Evolutionary conservation across 306 rosid genomes (phyloP).

Genomic region (Prunus campanulata): DNA sequence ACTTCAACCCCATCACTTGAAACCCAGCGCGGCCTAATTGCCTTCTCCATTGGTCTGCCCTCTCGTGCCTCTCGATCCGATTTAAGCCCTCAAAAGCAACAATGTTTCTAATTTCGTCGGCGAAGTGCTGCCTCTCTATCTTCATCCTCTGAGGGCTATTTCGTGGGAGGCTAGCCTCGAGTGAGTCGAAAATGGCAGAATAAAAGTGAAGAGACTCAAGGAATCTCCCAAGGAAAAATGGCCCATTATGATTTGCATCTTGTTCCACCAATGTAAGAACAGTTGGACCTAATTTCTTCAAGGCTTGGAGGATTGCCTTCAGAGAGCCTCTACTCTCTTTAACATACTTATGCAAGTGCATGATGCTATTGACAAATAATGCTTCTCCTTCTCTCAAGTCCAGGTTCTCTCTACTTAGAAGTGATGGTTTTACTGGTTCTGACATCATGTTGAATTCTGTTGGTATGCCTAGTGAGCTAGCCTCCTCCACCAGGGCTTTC

Average conservation of each 20-base stretch:
- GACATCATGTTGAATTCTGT: constrained; percentile 42
- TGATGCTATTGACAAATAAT: constrained; percentile 53
- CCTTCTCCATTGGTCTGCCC: constrained; percentile 73
- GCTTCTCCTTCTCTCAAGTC: constrained; percentile 64
- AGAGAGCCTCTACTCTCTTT: constrained; percentile 69
- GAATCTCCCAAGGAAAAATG: constrained; percentile 80
- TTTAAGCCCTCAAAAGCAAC: constrained; percentile 56
- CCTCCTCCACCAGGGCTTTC: constrained; percentile 53
- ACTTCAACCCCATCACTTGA: constrained; percentile 63
- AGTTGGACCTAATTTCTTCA: constrained; percentile 57
- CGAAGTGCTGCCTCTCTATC: constrained; percentile 57
- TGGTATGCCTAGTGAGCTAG: constrained; percentile 50
- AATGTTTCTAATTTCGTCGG: constrained; percentile 53
- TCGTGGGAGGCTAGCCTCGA: constrained; percentile 58
- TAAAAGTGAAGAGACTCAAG: constrained; percentile 73
- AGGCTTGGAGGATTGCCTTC: constrained; percentile 61
- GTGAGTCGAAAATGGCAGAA: constrained; percentile 77
- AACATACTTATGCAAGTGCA: constrained; percentile 60
- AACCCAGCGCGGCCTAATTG: constrained; percentile 68
- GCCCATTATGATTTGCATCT: constrained; percentile 83
- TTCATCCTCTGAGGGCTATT: constrained; percentile 57
- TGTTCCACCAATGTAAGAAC: constrained; percentile 62
- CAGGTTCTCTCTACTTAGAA: constrained; percentile 55
- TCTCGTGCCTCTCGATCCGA: constrained; percentile 69
- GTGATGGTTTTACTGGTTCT: constrained; percentile 43